Evolutionary conservation across 2,329 filamentous ascomycete genomes (phyloP), one percentile per base, ranked within the genome.

Genomic region (Tolypocladium tundrense): DNA sequence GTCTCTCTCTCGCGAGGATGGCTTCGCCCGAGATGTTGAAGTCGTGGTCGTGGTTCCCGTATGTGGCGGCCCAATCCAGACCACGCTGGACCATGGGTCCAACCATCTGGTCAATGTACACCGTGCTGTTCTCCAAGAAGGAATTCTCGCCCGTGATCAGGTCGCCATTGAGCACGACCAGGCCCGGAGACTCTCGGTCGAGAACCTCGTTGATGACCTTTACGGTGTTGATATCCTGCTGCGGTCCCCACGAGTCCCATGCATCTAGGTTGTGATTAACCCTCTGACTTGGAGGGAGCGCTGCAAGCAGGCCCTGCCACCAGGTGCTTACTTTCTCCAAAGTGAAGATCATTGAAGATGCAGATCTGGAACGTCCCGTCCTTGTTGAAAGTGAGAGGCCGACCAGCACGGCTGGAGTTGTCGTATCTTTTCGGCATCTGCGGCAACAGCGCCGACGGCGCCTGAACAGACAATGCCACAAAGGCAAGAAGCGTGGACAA

Each of bases 101-200:
- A 1, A 87, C 81, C 11, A 87, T 78, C 62, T 78, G 70, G 62
- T 88, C 82, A 3, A 88, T 58, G 57, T 87, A 85, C 8, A 70
- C 63, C 0, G 81, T 84, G 57, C 67, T 68, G 64, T 87, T 87
- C 4, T 79, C 70, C 4, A 75, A 58, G 60, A 74, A 81, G 0
- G 78, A 79, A 58, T 85, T 83, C 59, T 90, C 86, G 43, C 87
- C 86, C 0, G 86, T 87, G 57, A 88, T 85, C 4, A 90, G 74
- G 63, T 90, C 88, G 16, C 88, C 87, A 57, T 89, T 90, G 35
- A 90, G 69, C 0, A 90, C 81, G 0, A 87, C 85, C 0, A 90
- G 75, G 43, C 83, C 75, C 0, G 83, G 79, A 0, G 67, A 64
- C 59, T 89, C 86, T 0, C 68, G 69, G 41, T 83, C 75, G 1